Conservation (phyloP, 306 rosid species). For the Oemleria cerasiformis region DNA sequence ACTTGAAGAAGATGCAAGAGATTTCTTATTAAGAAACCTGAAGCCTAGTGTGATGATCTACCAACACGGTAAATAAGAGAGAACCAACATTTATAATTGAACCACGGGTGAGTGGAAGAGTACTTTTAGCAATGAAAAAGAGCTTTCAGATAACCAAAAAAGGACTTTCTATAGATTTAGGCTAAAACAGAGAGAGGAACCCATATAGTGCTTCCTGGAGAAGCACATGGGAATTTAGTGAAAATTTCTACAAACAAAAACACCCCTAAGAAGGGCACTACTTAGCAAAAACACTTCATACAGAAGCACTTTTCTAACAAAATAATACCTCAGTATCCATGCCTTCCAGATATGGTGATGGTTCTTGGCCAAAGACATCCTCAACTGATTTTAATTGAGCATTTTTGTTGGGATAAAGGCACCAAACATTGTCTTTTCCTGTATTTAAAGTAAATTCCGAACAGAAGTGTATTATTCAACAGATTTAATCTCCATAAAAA, state of each 20-base stretch:
- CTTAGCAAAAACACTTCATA: not conserved
- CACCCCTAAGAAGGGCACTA: not conserved
- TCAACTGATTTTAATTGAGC: conserved; percentile 53
- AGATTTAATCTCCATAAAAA: conserved; percentile 13
- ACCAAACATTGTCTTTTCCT: conserved; percentile 77
- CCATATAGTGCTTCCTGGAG: not conserved
- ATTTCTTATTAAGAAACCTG: conserved; percentile 17
- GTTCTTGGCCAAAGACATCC: conserved; percentile 59
- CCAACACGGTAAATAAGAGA: not conserved
- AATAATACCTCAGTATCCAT: conserved; percentile 42
- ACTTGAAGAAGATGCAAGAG: conserved; percentile 26
- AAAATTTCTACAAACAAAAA: not conserved
- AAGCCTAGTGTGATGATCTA: conserved; percentile 2
- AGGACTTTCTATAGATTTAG: not conserved
- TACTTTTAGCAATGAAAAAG: not conserved
- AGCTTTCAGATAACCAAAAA: not conserved
- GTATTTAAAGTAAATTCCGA: conserved; percentile 23
- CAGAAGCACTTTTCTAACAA: not conserved
- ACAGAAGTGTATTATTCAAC: conserved; percentile 15
- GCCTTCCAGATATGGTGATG: conserved; percentile 29
- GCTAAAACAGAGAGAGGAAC: not conserved
- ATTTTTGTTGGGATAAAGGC: conserved; percentile 91
- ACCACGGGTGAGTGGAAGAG: not conserved
- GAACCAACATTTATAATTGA: not conserved
- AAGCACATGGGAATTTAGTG: not conserved